Evolutionary conservation across 1,284 basidiomycete genomes (phyloP), one percentile per base, ranked within the genome.

Genomic region (Ustilago lituana): DNA sequence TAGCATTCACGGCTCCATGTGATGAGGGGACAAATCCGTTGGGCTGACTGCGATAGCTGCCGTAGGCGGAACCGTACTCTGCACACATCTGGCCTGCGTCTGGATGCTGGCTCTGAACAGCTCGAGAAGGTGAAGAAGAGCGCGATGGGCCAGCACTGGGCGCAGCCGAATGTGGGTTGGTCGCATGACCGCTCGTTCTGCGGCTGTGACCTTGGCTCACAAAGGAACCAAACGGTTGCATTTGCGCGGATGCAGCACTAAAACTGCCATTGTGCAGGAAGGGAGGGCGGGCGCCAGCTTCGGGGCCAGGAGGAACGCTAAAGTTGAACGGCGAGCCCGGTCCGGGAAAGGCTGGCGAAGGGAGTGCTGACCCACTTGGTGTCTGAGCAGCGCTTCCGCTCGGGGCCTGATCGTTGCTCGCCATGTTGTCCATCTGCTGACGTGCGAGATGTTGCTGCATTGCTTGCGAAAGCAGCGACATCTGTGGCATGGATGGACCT

Each of bases 371-470:
- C 7, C 52, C 66, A 36, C 44, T 52, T 20, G 66, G 60, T 5
- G 66, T 63, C 6, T 59, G 62, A 22, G 51, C 50, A 35, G 36
- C 47, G 33, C 55, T 65, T 20, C 47, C 26, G 14, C 17, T 14
- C 9, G 53, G 17, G 5, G n/a, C 22, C 5, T 54, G 56, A 15
- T 58, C 52, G 38, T 24, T 41, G 40, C 17, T 37, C 5, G 29
- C 17, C 23, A 47, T 48, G 37, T 27, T 26, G 5, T 62, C 54
- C 43, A 55, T 61, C 47, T 71, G 68, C 31, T 71, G 68, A 19
- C 62, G 62, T 20, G 68, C 54, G 2, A 71, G 50, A 52, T 71
- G 68, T 29, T 71, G 68, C 55, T 65, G 62, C 68, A 71, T 71
- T 12, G 68, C 68, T 29, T 71, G 68, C 5, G 68, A 71, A 8